These are phyloP conservation scores for Auricularia sp. DNA, from an alignment of 768 basidiomycete genomes.

Conservation along the genomic window DNA sequence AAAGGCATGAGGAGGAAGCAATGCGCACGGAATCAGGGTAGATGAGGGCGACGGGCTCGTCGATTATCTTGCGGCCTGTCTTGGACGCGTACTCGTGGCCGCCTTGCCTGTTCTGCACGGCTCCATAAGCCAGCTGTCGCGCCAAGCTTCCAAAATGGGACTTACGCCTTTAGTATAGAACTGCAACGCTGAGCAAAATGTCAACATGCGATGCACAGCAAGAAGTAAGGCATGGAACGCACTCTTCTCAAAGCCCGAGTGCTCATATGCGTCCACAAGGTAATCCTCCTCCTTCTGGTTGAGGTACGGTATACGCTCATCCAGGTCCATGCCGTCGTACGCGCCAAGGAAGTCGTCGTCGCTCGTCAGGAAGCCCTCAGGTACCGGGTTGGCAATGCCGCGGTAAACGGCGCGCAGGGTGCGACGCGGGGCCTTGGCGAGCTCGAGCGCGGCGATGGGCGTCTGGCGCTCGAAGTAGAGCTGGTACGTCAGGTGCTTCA, in stretches of 20 bases:
- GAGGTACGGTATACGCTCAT: slow-evolving; percentile 41
- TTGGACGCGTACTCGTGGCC: slow-evolving; percentile 26
- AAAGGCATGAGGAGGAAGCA: background rate
- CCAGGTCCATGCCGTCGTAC: slow-evolving; percentile 16
- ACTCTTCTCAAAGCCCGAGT: slow-evolving; percentile 56
- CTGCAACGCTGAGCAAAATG: slow-evolving; percentile 38
- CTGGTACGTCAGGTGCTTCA: slow-evolving; percentile 48
- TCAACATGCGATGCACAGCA: background rate
- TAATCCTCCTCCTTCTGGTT: slow-evolving; percentile 56
- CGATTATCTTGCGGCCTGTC: background rate
- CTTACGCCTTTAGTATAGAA: slow-evolving; percentile 42
- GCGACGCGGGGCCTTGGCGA: slow-evolving; percentile 46
- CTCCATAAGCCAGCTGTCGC: no score
- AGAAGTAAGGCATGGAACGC: slow-evolving; percentile 16
- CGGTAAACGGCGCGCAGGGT: slow-evolving; percentile 49
- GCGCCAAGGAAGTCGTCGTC: slow-evolving; percentile 40
- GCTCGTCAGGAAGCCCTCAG: slow-evolving; percentile 43
- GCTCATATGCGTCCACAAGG: slow-evolving; percentile 50
- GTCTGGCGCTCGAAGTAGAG: slow-evolving; percentile 48
- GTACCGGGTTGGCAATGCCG: slow-evolving; percentile 44
- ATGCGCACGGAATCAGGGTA: slow-evolving; percentile 1
- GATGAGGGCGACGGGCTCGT: background rate
- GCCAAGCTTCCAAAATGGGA: background rate
- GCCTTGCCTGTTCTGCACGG: background rate
- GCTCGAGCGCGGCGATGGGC: slow-evolving; percentile 38